These are phyloP conservation scores for Neofusicoccum sp. DNA, from an alignment of 2,329 filamentous ascomycete genomes.

Conservation along the genomic window DNA sequence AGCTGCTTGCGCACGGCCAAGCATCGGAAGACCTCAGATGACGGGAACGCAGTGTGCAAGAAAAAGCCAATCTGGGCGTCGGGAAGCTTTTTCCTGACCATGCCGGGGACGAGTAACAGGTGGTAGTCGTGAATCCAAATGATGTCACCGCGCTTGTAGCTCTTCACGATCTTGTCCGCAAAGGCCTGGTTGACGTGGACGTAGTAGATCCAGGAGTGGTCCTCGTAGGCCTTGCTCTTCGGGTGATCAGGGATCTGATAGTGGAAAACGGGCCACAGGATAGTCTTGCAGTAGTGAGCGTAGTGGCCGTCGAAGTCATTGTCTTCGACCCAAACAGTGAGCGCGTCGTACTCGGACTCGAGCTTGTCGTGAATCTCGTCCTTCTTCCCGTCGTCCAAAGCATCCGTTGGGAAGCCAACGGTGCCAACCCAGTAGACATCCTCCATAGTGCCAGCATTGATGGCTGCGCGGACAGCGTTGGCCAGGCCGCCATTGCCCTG, in stretches of 20 bases:
- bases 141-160: conserved; percentile 89
- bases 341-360: conserved; percentile 75
- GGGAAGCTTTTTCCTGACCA: conserved; percentile 86
- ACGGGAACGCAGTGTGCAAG: conserved; percentile 91
- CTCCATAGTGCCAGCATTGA: conserved; percentile 64
- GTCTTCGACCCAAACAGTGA: conserved; percentile 83
- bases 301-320: conserved; percentile 95
- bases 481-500: conserved; percentile 90
- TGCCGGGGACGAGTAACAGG: conserved; percentile 79
- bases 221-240: conserved; percentile 96
- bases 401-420: conserved; percentile 90
- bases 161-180: conserved; percentile 82
- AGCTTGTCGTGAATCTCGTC: conserved; percentile 80
- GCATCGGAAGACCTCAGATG: conserved; percentile 93
- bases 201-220: conserved; percentile 96
- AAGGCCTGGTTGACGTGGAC: conserved; percentile 90
- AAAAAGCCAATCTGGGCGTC: conserved; percentile 97
- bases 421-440: conserved; percentile 91
- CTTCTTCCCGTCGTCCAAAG: conserved; percentile 71
- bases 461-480: conserved; percentile 80
- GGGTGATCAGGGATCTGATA: conserved; percentile 98
- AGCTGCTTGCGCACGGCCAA: conserved; percentile 82
- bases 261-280: conserved; percentile 96
- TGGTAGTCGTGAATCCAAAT: conserved; percentile 98
- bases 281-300: conserved; percentile 94